Evolutionary conservation across 805 yeast genomes (phyloP), one percentile per base, ranked within the genome.

Genomic region (Wickerhamomyces ciferrii): DNA sequence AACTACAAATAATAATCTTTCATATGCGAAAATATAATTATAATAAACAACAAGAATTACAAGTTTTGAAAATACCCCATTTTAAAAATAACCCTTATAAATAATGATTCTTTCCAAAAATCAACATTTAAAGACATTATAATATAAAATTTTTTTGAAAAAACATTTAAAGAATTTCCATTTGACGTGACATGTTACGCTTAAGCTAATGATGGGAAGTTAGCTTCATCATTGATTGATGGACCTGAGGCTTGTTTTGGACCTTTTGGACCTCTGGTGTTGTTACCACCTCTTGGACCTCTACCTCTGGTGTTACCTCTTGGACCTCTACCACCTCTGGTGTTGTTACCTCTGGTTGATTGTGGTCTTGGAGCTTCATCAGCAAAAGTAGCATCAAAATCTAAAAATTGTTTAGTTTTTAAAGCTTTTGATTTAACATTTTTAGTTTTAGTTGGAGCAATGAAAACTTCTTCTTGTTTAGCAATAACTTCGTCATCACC

Each of bases 381-480:
- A 58, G 84, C 74, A 66, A 84, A 85, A 52, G 78, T 70, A 51
- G 91, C 86, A 59, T 81, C 82, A 59, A 87, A 74, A 55, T 87
- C 92, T 65, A 90, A 75, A 66, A 75, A 71, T 63, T 72, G 77
- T 84, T 89, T 89, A 70, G 85, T 85, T 82, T 91, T 91, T 68
- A 74, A 77, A 54, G 83, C 76, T 80, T 89, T 90, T 65, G 75
- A 63, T 72, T 80, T 84, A 62, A 71, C 60, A 68, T 78, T 78
- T 83, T 89, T 89, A 66, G 73, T 67, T 65, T 74, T 72, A 61
- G 89, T 68, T 48, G 87, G 74, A 48, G 75, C 74, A 53, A 79
- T 70, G 66, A 74, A 81, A 43, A 69, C 74, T 67, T 79, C 87
- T 63, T 72, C 74, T 63, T 76, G 79, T 75, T 83, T 85, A 65